Percentiles rank a stretch among this genome's conserved stretches.
Evolutionary conservation across 2,329 filamentous ascomycete genomes (phyloP).

Genomic region (Colletotrichum sp.): DNA sequence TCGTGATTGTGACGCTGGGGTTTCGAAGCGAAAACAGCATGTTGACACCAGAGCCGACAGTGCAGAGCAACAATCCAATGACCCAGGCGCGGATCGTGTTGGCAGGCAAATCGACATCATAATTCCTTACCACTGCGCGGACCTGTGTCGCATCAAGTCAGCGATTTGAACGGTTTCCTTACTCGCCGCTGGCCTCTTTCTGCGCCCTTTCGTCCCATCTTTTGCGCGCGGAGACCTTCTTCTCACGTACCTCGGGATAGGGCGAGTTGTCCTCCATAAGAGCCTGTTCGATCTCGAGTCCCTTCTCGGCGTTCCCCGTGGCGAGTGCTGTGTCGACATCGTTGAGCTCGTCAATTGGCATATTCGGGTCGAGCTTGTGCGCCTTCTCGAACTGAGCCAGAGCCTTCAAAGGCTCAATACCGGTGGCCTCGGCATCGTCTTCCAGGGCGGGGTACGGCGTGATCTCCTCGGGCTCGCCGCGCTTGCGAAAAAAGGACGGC

Average conservation of each 20-base stretch:
- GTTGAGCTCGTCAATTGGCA: conserved; percentile 66
- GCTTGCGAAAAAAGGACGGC: conserved; percentile 47
- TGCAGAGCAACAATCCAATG: conserved; percentile 66
- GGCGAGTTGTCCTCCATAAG: conserved; percentile 69
- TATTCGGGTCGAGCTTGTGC: conserved; percentile 69
- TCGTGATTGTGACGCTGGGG: conserved; percentile 63
- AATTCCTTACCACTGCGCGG: conserved; percentile 68
- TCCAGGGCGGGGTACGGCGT: conserved; percentile 44
- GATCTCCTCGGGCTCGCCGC: conserved; percentile 50
- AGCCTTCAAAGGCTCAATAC: conserved; percentile 46
- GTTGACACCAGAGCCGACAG: conserved; percentile 66
- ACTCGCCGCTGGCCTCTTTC: neutral
- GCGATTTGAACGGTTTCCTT: neutral
- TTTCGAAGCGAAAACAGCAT: conserved; percentile 66
- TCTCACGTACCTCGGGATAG: conserved; percentile 63
- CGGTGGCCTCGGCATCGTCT: conserved; percentile 42
- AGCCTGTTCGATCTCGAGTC: conserved; percentile 61
- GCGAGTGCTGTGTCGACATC: conserved; percentile 64
- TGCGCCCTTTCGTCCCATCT: neutral
- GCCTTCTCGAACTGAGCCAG: conserved; percentile 63
- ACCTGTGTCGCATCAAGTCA: conserved; percentile 46
- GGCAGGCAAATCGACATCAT: conserved; percentile 67
- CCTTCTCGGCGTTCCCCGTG: conserved; percentile 60
- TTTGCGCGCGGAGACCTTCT: neutral
- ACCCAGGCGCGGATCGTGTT: conserved; percentile 70